Evolutionary conservation across 345 rosid genomes (phyloP), one percentile per base, ranked within the genome.

Genomic region (Corchorus capsularis): DNA sequence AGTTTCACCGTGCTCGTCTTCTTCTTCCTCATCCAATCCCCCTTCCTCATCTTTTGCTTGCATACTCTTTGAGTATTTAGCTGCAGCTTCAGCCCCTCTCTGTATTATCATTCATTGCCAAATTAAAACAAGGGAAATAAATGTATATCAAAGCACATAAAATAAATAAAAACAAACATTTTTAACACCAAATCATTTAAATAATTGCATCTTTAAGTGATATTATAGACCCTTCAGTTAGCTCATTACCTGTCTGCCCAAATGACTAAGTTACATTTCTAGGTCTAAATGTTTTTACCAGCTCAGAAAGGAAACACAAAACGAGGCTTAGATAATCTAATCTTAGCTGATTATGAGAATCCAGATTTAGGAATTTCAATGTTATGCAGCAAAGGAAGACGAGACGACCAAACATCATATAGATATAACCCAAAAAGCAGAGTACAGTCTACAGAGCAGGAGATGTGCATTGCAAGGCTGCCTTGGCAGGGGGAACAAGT

Each of bases 1-100:
- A 35, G 98, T 87, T 16, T 91, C 92, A 17, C 92, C 92, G 1
- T 88, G 89, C 82, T 89, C 92, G 2, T 89, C 96, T 1, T 83
- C 87, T 11, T 79, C 87, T 32, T 82, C 95, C 78, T 78, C 89
- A 1, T 83, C 85, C 41, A 64, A 43, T 68, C 72, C 94, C 32
- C 87, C 89, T 17, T 87, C 89, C 70, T 87, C 91, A 5, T 89
- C 91, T n/a, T 75, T 83, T 0, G 55, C 79, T 47, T 79, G 81
- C 32, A 75, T 71, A 3, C 54, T 78, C 81, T 79, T 91, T 10
- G 85, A 41, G 39, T 49, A 69, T 75, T 86, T 91, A 27, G 27
- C 27, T 63, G 27, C 82, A 50, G 92, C 65, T 78, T 91, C 93
- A 15, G 88, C 65, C 15, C 79, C 87, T 75, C 80, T 81, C 91